These are phyloP conservation scores for Kluyveromyces wickerhamii DNA, from an alignment of 805 yeast species.

Conservation along the genomic window DNA sequence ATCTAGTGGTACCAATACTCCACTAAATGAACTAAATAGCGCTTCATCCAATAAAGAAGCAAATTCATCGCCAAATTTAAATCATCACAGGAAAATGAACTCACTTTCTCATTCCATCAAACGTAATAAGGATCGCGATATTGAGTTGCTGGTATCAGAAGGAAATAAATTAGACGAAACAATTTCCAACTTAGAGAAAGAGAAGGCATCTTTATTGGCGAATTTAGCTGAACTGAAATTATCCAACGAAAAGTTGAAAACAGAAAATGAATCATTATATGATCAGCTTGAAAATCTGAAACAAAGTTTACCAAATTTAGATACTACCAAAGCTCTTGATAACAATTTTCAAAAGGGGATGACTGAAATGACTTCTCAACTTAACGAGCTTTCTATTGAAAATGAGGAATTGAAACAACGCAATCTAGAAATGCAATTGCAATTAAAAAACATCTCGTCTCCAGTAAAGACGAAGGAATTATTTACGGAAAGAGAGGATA, in stretches of 20 bases:
- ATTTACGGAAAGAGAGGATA: constrained; percentile 13
- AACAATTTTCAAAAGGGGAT: constrained; percentile 20
- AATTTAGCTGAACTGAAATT: constrained; percentile 22
- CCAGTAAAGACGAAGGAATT: constrained; percentile 2
- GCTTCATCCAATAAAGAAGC: background rate
- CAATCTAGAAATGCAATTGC: constrained; percentile 41
- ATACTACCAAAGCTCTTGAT: constrained; percentile 10
- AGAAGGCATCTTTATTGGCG: constrained; percentile 19
- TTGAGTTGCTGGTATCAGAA: constrained; percentile 38
- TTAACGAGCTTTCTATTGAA: constrained; percentile 24
- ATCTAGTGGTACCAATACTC: background rate
- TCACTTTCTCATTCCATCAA: constrained; percentile 22
- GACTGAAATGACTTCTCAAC: constrained; percentile 17
- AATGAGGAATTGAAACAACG: constrained; percentile 32
- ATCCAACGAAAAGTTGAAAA: constrained; percentile 15
- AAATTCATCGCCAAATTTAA: background rate
- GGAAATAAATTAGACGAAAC: constrained; percentile 42
- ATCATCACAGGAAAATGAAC: background rate
- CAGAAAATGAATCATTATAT: constrained; percentile 16
- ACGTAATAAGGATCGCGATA: constrained; percentile 36
- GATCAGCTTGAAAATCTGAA: constrained; percentile 16
- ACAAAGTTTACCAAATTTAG: constrained; percentile 9
- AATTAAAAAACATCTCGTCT: constrained; percentile 18
- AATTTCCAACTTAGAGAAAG: constrained; percentile 33
- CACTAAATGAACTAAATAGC: background rate